Percentiles rank a stretch among this genome's conserved stretches.
Conservation (phyloP, 495 filamentous ascomycete species). For the Aspergillus homomorphus region DNA sequence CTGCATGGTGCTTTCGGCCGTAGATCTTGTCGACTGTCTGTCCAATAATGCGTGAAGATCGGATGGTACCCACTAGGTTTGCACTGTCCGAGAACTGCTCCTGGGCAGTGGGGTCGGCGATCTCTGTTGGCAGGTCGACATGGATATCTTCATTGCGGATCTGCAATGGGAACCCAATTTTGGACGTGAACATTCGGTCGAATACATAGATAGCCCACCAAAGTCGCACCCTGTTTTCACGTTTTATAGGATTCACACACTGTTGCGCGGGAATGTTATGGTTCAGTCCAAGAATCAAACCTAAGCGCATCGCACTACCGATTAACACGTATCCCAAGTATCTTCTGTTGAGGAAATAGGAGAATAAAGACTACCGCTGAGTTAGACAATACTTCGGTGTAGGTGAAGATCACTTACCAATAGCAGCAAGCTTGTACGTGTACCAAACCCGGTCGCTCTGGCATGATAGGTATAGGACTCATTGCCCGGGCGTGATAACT, state of each 20-base stretch:
- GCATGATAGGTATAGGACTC: constrained; percentile 29
- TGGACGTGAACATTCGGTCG: constrained; percentile 34
- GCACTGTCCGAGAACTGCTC: constrained; percentile 26
- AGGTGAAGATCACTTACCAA: constrained; percentile 16
- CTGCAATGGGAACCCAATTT: constrained; percentile 29
- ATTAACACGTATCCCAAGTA: constrained; percentile 30
- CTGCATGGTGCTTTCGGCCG: constrained; percentile 24
- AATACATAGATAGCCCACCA: constrained; percentile 36
- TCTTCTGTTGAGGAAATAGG: constrained; percentile 32
- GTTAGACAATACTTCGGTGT: constrained; percentile 3
- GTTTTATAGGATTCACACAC: constrained; percentile 21
- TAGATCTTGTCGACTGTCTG: constrained; percentile 27
- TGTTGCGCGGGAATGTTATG: constrained; percentile 33
- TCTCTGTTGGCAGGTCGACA: constrained; percentile 29
- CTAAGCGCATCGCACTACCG: constrained; percentile 30
- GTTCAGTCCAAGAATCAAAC: constrained; percentile 30
- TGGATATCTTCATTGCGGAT: constrained; percentile 33
- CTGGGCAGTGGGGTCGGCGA: constrained; percentile 10
- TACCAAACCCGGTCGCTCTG: constrained; percentile 26
- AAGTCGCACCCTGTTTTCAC: constrained; percentile 31
- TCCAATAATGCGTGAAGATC: constrained; percentile 23
- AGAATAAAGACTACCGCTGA: constrained; percentile 26
- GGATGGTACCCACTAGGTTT: constrained; percentile 25
- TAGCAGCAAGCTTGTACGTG: constrained; percentile 27
- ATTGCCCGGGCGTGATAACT: constrained; percentile 33